Conservation (phyloP, 495 filamentous ascomycete genomes). For the Penicillium waksmanii region DNA sequence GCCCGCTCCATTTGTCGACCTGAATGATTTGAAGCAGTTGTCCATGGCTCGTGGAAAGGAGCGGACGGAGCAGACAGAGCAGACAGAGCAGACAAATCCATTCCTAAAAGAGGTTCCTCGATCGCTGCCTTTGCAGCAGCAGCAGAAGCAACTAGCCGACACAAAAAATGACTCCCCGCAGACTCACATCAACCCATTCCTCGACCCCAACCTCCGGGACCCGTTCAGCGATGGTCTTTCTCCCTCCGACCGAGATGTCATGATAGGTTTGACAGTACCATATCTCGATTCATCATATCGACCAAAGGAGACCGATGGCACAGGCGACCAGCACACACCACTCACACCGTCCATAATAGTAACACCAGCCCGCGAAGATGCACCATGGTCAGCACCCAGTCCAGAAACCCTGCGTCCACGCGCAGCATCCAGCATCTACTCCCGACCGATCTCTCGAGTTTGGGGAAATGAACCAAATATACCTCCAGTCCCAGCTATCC, state of each 20-base stretch:
- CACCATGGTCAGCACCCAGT: constrained; percentile 55
- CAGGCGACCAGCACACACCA: constrained; percentile 35
- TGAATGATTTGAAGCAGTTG: constrained; percentile 46
- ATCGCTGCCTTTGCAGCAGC: background rate
- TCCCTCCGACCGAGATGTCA: constrained; percentile 73
- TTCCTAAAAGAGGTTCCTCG: background rate
- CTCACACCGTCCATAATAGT: constrained; percentile 64
- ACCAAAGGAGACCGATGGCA: constrained; percentile 37
- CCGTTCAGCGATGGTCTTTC: constrained; percentile 61
- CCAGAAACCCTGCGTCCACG: constrained; percentile 36
- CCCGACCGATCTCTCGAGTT: constrained; percentile 53
- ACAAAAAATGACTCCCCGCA: background rate
- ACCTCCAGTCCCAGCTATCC: constrained; percentile 68
- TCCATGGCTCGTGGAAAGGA: constrained; percentile 43
- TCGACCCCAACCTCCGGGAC: constrained; percentile 16
- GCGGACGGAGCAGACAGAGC: constrained; percentile 29
- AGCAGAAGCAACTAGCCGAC: background rate
- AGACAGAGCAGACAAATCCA: background rate
- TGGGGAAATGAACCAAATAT: constrained; percentile 35
- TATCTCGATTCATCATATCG: constrained; percentile 54
- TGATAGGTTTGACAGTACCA: constrained; percentile 78
- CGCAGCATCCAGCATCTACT: constrained; percentile 70
- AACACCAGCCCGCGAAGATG: constrained; percentile 66
- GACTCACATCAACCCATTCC: constrained; percentile 26
- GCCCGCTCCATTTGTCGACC: constrained; percentile 37